Conservation (phyloP, 2,329 filamentous ascomycete species). For the Fusarium caatingaense region DNA sequence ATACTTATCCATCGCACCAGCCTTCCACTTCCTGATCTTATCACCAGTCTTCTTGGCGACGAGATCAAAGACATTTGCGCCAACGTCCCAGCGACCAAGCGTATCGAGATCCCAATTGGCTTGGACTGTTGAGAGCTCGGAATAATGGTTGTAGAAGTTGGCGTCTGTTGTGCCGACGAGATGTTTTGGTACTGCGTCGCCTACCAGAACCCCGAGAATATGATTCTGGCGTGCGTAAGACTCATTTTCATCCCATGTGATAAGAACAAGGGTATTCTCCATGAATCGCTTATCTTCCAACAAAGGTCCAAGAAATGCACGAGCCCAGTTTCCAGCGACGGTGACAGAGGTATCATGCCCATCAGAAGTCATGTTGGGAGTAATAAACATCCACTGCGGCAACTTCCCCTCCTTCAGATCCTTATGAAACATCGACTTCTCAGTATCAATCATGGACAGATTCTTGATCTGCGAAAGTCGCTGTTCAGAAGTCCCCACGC, state of each 20-base stretch:
- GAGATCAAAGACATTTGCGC: slow-evolving; percentile 74
- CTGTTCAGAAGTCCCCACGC: slow-evolving; percentile 66
- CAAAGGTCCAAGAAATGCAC: slow-evolving; percentile 76
- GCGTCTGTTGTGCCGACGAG: slow-evolving; percentile 75
- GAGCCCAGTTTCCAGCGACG: slow-evolving; percentile 75
- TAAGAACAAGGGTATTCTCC: slow-evolving; percentile 77
- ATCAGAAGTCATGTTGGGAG: slow-evolving; percentile 80
- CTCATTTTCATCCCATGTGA: slow-evolving; percentile 85
- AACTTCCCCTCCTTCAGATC: slow-evolving; percentile 73
- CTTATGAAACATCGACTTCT: slow-evolving; percentile 67
- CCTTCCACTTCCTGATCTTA: slow-evolving; percentile 54
- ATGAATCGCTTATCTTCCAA: slow-evolving; percentile 77
- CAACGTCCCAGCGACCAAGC: slow-evolving; percentile 77
- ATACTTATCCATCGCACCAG: slow-evolving; percentile 53
- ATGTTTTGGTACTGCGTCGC: slow-evolving; percentile 75
- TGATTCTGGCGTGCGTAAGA: slow-evolving; percentile 75
- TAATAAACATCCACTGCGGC: slow-evolving; percentile 79
- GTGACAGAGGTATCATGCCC: slow-evolving; percentile 80
- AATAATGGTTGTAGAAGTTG: slow-evolving; percentile 80
- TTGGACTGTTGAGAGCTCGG: slow-evolving; percentile 71
- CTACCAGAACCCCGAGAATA: slow-evolving; percentile 77
- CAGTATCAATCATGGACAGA: slow-evolving; percentile 60
- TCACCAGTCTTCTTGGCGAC: slow-evolving; percentile 73
- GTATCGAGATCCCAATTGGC: slow-evolving; percentile 78
- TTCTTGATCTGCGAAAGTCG: slow-evolving; percentile 80